These are phyloP conservation scores for Coccinonectria pachysandricola DNA, from an alignment of 2,329 filamentous ascomycete genomes.

Conservation along the genomic window DNA sequence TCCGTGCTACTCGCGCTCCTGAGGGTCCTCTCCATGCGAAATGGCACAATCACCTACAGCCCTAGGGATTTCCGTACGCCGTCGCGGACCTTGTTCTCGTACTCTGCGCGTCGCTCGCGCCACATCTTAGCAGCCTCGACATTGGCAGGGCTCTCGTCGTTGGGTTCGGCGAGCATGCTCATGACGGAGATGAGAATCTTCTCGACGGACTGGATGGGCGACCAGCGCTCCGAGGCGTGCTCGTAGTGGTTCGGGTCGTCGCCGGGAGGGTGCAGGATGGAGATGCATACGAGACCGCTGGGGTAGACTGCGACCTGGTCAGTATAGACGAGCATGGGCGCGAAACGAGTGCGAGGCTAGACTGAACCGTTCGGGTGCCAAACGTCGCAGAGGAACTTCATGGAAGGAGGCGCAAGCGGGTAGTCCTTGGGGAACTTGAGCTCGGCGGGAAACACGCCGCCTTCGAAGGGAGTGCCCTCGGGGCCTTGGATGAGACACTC, in stretches of 20 bases:
- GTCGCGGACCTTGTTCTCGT: slow-evolving; percentile 75
- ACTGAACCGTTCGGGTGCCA: slow-evolving; percentile 94
- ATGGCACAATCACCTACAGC: slow-evolving; percentile 43
- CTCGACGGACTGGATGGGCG: slow-evolving; percentile 91
- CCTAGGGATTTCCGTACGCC: slow-evolving; percentile 73
- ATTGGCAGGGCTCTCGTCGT: slow-evolving; percentile 93
- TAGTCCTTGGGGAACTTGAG: slow-evolving; percentile 94
- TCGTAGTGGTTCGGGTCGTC: slow-evolving; percentile 99
- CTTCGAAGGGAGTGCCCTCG: slow-evolving; percentile 91
- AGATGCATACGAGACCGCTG: slow-evolving; percentile 89
- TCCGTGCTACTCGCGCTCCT: no score
- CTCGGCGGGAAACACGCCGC: slow-evolving; percentile 89
- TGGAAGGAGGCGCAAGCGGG: slow-evolving; percentile 87
- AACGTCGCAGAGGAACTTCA: slow-evolving; percentile 89
- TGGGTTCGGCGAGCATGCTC: slow-evolving; percentile 95
- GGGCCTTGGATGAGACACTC: slow-evolving; percentile 94
- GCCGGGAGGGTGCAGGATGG: slow-evolving; percentile 91
- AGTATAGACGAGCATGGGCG: no score
- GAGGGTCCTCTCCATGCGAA: no score
- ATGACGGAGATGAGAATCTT: slow-evolving; percentile 96
- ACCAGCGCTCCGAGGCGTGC: slow-evolving; percentile 90
- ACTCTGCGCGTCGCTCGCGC: slow-evolving; percentile 73
- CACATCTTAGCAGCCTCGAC: slow-evolving; percentile 96
- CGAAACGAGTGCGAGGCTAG: no score
- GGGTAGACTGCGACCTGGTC: slow-evolving; percentile 58